Conservation (phyloP, 768 basidiomycete species). For the Termitomyces titanicus region DNA sequence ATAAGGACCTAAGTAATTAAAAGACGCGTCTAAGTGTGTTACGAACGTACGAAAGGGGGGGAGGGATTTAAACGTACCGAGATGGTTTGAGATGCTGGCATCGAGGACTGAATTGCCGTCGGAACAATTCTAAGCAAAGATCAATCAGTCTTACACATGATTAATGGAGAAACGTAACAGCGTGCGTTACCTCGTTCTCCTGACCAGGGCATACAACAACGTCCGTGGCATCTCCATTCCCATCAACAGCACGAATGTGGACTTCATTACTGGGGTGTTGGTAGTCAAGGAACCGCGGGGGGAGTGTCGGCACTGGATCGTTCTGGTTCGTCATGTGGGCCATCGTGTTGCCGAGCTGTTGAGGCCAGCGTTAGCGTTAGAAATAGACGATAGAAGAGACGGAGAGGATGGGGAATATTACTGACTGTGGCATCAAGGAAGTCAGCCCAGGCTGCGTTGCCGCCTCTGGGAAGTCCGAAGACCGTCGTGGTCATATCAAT, state of each 20-base stretch:
- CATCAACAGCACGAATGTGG: conserved; percentile 34
- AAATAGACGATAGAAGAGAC: no score
- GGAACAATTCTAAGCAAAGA: conserved; percentile 20
- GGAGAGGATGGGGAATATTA: background rate
- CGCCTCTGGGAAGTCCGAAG: conserved; percentile 43
- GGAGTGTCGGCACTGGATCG: conserved; percentile 39
- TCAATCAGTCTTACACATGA: background rate
- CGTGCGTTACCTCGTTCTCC: conserved; percentile 27
- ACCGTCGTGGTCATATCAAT: conserved; percentile 29
- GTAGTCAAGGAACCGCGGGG: conserved; percentile 32
- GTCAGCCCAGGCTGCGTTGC: conserved; percentile 41
- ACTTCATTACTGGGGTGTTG: conserved; percentile 36
- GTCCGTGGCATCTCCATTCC: conserved; percentile 21
- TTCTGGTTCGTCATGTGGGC: conserved; percentile 35
- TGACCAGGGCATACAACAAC: conserved; percentile 34
- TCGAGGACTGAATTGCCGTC: conserved; percentile 18
- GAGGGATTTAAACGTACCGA: conserved; percentile 7
- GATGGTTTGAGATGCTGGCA: conserved; percentile 18
- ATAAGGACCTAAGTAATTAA: conserved; percentile 22
- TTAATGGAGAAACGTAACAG: background rate
- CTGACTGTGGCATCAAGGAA: conserved; percentile 33
- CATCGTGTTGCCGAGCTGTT: conserved; percentile 24
- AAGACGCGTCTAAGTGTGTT: background rate
- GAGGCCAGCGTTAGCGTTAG: background rate
- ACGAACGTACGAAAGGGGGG: no score